Evolutionary conservation across 768 basidiomycete genomes (phyloP).

Genomic region (Neoboletus brunneissimus): DNA sequence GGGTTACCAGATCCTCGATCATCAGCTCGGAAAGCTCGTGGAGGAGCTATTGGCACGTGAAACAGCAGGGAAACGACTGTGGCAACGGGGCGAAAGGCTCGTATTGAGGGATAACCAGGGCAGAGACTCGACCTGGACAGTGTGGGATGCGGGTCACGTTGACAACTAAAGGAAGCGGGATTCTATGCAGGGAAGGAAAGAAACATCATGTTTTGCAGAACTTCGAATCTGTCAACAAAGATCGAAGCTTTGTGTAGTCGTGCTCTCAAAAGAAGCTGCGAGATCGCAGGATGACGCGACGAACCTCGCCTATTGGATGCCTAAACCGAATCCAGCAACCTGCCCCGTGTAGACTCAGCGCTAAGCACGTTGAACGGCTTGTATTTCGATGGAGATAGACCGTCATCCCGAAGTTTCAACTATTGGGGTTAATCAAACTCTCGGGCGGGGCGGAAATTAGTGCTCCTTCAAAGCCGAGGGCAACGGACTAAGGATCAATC

Average conservation of each 20-base stretch:
- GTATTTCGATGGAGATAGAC: not conserved
- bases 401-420: not conserved
- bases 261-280: not conserved
- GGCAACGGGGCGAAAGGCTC: slow-evolving; percentile 8
- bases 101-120: not conserved
- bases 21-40: slow-evolving; percentile 3
- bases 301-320: not conserved
- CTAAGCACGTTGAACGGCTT: not conserved
- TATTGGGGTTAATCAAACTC: not conserved
- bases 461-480: not conserved
- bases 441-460: not conserved
- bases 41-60: not conserved
- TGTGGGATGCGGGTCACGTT: slow-evolving; percentile 18
- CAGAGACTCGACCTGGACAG: slow-evolving; percentile 6
- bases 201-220: not conserved
- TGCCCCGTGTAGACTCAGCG: not conserved
- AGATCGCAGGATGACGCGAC: too few relatives aligned
- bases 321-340: not conserved
- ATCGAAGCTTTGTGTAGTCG: not conserved
- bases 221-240: not conserved
- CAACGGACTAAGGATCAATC: not conserved
- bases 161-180: not conserved
- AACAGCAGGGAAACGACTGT: slow-evolving; percentile 2
- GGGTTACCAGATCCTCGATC: slow-evolving; percentile 8
- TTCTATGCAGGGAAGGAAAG: not conserved